Conservation (phyloP, 169 alveolate genomes). For the Eimeria falciformis region DNA sequence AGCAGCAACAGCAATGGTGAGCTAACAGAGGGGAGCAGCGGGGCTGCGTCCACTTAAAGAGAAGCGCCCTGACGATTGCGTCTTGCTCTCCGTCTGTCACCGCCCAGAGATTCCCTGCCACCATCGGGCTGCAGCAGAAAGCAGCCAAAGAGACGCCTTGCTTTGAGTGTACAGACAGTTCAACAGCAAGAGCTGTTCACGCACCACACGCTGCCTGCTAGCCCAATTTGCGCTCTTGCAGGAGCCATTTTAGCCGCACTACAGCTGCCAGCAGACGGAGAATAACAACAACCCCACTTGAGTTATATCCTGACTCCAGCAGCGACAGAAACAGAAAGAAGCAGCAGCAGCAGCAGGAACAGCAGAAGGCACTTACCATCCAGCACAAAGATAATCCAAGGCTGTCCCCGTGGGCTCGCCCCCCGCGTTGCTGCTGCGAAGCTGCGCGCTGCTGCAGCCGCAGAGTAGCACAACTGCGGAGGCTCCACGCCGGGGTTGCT, state of each 20-base stretch:
- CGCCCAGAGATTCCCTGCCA: conserved; percentile 83
- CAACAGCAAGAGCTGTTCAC: too few relatives aligned
- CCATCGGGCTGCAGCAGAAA: conserved; percentile 78
- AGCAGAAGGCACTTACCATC: conserved; percentile 20
- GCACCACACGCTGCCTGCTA: too few relatives aligned
- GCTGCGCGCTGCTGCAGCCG: conserved; percentile 85
- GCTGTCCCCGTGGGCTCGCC: conserved; percentile 41
- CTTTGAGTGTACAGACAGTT: too few relatives aligned
- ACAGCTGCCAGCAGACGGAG: too few relatives aligned
- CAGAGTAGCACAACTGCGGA: conserved; percentile 81
- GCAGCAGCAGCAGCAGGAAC: conserved; percentile 36
- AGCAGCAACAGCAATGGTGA: conserved; percentile 63
- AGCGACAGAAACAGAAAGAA: neutral
- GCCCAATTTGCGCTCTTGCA: too few relatives aligned
- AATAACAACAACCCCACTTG: too few relatives aligned
- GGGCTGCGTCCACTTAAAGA: conserved; percentile 86
- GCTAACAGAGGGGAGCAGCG: conserved; percentile 75
- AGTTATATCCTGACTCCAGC: too few relatives aligned
- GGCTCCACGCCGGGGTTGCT: conserved; percentile 63
- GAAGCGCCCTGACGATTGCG: conserved; percentile 81
- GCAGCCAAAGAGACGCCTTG: too few relatives aligned
- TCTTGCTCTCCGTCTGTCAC: conserved; percentile 85
- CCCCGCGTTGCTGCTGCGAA: conserved; percentile 60
- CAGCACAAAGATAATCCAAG: conserved; percentile 27
- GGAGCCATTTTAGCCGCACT: too few relatives aligned